phyloP scores from a whole-genome alignment of 306 rosid species.

The Glycine latifolia region DNA sequence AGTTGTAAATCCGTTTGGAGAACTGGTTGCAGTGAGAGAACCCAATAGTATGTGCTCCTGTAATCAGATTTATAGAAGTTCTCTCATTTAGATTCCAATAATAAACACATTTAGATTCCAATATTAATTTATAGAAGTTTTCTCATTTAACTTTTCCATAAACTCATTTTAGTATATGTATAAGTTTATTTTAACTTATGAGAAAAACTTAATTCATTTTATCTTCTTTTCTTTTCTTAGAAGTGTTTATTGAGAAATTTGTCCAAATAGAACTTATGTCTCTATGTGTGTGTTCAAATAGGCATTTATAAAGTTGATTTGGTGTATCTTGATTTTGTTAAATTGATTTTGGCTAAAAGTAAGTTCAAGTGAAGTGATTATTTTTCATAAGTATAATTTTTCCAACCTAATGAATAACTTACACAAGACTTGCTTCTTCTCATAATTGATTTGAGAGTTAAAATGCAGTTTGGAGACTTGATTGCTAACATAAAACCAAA shows the following conservation, averaged over 20 bases:
- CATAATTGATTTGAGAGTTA: constrained; percentile 1
- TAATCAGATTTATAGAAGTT: background rate
- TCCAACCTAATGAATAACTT: background rate
- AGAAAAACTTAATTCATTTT: no score
- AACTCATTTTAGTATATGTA: no score
- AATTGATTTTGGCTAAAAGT: background rate
- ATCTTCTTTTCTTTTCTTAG: no score
- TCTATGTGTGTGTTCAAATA: no score
- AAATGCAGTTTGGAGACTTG: background rate
- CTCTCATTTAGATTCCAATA: background rate
- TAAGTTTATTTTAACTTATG: no score
- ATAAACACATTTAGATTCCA: no score
- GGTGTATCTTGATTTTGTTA: background rate
- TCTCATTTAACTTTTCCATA: no score
- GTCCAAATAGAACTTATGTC: no score
- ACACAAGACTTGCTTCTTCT: background rate
- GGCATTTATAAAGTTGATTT: background rate
- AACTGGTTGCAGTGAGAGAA: constrained; percentile 77
- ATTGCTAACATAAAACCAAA: constrained; percentile 12
- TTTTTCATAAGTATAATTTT: no score
- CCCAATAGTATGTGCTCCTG: constrained; percentile 93
- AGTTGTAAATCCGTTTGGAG: constrained; percentile 62
- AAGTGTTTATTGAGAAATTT: no score
- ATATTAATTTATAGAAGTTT: no score
- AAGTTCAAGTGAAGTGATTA: background rate